Evolutionary conservation across 441 rosid species (phyloP).

Genomic region (Syzygium malaccense): DNA sequence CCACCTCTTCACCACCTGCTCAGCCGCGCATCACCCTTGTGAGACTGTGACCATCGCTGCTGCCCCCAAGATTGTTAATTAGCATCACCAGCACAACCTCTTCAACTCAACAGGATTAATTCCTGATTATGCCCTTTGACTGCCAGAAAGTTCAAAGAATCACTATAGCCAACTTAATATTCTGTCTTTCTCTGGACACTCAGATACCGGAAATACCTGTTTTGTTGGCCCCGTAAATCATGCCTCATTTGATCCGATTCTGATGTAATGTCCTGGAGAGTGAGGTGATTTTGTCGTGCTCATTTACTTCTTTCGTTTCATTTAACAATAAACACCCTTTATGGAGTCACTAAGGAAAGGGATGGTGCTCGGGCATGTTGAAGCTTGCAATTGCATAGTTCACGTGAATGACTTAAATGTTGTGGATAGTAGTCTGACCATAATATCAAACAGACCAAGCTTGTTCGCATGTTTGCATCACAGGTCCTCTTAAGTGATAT

Average conservation of each 20-base stretch:
- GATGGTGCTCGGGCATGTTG: not conserved
- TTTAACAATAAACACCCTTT: not conserved
- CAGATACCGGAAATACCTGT: not conserved
- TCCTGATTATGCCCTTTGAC: not conserved
- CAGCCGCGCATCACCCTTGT: not conserved
- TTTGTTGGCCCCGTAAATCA: not conserved
- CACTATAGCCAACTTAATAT: not conserved
- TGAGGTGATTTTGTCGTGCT: not conserved
- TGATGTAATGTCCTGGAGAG: not conserved
- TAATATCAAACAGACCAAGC: not conserved
- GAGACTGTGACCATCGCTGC: not conserved
- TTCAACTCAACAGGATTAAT: not conserved
- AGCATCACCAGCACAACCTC: not conserved
- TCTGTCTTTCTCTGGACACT: not conserved
- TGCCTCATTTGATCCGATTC: not conserved
- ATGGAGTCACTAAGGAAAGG: not conserved
- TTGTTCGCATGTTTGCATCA: not conserved
- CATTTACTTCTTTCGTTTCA: not conserved
- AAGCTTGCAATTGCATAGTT: not conserved
- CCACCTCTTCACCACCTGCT: not conserved
- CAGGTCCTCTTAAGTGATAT: not conserved
- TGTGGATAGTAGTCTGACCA: not conserved
- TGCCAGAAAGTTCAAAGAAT: not conserved
- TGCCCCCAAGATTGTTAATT: not conserved
- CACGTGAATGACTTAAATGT: not conserved